phyloP scores from a whole-genome alignment of 176 grass and related monocot genomes.

The Tillandsia leiboldiana region DNA sequence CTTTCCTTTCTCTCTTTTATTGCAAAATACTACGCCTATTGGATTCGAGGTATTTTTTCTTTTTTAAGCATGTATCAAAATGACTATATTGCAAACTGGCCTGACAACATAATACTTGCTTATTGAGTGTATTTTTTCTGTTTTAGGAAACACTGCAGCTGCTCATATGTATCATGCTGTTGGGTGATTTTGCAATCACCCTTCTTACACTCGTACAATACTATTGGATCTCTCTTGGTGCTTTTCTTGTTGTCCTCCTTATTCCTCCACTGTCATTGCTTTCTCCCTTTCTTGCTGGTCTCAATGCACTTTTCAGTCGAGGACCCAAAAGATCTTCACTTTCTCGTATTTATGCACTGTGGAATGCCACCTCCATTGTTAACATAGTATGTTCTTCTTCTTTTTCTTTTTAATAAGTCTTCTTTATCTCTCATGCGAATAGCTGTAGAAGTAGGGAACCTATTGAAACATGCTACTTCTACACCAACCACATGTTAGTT shows the following conservation, averaged over 20 bases:
- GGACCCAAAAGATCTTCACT: constrained; percentile 87
- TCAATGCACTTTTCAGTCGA: constrained; percentile 93
- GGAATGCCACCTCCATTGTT: constrained; percentile 79
- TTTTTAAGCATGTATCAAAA: not conserved
- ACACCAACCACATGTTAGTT: constrained; percentile 3
- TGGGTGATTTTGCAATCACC: constrained; percentile 86
- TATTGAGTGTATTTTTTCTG: constrained; percentile 17
- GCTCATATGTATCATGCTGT: constrained; percentile 70
- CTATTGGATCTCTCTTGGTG: constrained; percentile 93
- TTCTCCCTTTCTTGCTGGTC: constrained; percentile 91
- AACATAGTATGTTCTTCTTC: constrained; percentile 69
- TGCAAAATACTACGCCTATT: constrained; percentile 76
- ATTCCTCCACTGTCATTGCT: constrained; percentile 77
- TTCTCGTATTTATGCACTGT: constrained; percentile 83
- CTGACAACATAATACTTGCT: not conserved
- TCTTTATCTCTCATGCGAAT: not conserved
- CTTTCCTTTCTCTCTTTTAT: constrained; percentile 65
- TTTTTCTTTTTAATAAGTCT: not conserved
- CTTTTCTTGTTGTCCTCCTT: constrained; percentile 76
- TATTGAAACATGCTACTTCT: not conserved
- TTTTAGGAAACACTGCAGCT: constrained; percentile 84
- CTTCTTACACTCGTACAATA: constrained; percentile 84
- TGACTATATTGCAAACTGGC: not conserved
- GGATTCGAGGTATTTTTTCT: constrained; percentile 47
- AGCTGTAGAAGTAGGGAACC: not conserved